phyloP scores from a whole-genome alignment of 2,329 filamentous ascomycete species.

The Aspergillus jensenii region DNA sequence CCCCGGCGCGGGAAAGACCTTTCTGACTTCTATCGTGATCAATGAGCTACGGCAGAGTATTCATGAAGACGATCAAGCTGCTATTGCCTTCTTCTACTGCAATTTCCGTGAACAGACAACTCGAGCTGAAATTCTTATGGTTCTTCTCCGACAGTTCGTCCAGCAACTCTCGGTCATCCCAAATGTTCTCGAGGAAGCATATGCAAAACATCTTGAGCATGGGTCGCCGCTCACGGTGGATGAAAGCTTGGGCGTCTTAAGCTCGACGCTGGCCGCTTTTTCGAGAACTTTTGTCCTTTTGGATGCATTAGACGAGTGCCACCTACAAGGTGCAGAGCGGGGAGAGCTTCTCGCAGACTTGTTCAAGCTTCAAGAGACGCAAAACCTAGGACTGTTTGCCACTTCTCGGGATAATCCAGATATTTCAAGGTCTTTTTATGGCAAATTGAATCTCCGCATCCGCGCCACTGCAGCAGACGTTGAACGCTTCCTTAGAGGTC shows the following conservation, averaged over 20 bases:
- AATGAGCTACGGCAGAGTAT: background rate
- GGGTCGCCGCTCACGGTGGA: slow-evolving; percentile 24
- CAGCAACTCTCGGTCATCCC: slow-evolving; percentile 26
- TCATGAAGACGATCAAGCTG: slow-evolving; percentile 16
- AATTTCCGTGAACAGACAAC: slow-evolving; percentile 46
- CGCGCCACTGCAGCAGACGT: slow-evolving; percentile 35
- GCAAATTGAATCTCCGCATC: slow-evolving; percentile 27
- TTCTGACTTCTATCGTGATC: slow-evolving; percentile 12
- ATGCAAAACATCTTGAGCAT: slow-evolving; percentile 15
- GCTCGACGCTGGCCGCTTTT: slow-evolving; percentile 16
- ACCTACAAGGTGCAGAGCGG: background rate
- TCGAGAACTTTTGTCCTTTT: slow-evolving; percentile 26
- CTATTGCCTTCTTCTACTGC: slow-evolving; percentile 51
- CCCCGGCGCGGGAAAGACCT: slow-evolving; percentile 22
- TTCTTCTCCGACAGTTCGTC: slow-evolving; percentile 41
- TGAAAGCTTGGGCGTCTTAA: slow-evolving; percentile 23
- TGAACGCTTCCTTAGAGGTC: slow-evolving; percentile 26
- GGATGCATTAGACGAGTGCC: slow-evolving; percentile 35
- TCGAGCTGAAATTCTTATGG: slow-evolving; percentile 30
- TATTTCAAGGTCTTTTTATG: slow-evolving; percentile 22
- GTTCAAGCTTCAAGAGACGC: slow-evolving; percentile 18
- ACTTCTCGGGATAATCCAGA: slow-evolving; percentile 33
- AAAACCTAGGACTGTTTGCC: slow-evolving; percentile 27
- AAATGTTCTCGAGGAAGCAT: slow-evolving; percentile 27
- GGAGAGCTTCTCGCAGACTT: slow-evolving; percentile 21